These are phyloP conservation scores for Myrmaecium sp. DNA, from an alignment of 2,329 filamentous ascomycete species.

Conservation along the genomic window DNA sequence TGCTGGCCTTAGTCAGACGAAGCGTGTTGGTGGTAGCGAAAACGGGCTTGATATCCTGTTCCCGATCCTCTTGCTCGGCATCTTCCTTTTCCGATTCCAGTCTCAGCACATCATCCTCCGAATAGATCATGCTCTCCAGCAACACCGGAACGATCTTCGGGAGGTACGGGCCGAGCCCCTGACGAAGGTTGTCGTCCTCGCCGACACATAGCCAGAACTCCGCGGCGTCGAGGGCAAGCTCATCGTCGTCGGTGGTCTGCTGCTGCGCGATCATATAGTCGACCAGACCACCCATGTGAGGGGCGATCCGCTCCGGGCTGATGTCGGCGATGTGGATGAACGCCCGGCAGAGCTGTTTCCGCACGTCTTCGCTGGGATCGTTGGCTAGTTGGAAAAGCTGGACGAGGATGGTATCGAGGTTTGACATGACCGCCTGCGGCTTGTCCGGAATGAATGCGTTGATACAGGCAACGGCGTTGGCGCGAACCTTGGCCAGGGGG, in stretches of 20 bases:
- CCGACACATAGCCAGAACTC: conserved; percentile 95
- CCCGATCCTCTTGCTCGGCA: conserved; percentile 77
- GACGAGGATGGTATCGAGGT: conserved; percentile 65
- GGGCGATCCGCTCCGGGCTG: conserved; percentile 74
- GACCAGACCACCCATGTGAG: conserved; percentile 74
- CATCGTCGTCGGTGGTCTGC: conserved; percentile 61
- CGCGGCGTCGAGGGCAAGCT: conserved; percentile 82
- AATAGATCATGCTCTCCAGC: conserved; percentile 90
- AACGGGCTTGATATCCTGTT: conserved; percentile 78
- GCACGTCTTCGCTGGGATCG: conserved; percentile 65
- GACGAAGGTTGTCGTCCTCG: conserved; percentile 68
- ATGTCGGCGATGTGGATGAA: conserved; percentile 88
- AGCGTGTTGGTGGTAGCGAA: conserved; percentile 60
- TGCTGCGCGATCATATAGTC: conserved; percentile 90
- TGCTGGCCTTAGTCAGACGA: conserved; percentile 37
- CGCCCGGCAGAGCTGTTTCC: conserved; percentile 80
- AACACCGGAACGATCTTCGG: conserved; percentile 77
- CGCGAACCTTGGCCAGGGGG: conserved; percentile 58
- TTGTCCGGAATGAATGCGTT: conserved; percentile 84
- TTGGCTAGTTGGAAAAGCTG: conserved; percentile 67
- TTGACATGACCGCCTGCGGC: conserved; percentile 63
- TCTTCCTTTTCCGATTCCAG: conserved; percentile 64
- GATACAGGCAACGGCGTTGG: conserved; percentile 65
- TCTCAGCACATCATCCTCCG: conserved; percentile 76
- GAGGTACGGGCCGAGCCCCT: conserved; percentile 60